Evolutionary conservation across 345 rosid genomes (phyloP), one percentile per base, ranked within the genome.

Genomic region (Moringa oleifera): DNA sequence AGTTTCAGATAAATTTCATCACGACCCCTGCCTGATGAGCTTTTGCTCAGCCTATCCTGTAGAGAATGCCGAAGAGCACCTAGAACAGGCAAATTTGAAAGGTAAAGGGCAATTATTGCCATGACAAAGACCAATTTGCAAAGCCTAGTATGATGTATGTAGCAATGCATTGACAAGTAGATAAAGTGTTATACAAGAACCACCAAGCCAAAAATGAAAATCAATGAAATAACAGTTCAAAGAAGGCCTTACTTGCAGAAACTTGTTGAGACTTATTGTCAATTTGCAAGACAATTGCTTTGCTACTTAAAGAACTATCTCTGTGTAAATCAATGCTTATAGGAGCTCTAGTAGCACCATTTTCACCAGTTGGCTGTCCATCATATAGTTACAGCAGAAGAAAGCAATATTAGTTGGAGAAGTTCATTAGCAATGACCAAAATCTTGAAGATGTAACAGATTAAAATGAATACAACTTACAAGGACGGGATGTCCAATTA

Each of bases 331-430:
- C 95, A 61, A 91, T 70, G 25, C 77, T 67, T 71, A 95, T 89
- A 18, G 99, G 99, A 72, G 97, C 91, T 18, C 96, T 88, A 22
- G 99, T 95, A 71, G 98, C 99, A 68, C 98, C 99, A 75, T 91
- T 95, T 84, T 92, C 99, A 72, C 99, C 98, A 23, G 99, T 91
- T 21, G 99, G 99, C 97, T 95, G 80, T 68, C 61, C 66, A 70
- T 31, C 19, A 51, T 21, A 63, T 46, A 22, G n/a, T 23, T 51
- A 23, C 52, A 67, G 69, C 51, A 70, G 23, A 64, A 69, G 22
- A 31, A 64, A 20, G n/a, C 13, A 4, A 41, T 41, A 33, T 33
- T 33, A 33, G 37, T 33, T 33, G n/a, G n/a, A n/a, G n/a, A n/a
- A n/a, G n/a, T n/a, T n/a, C n/a, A n/a, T n/a, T n/a, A n/a, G 55